Evolutionary conservation across 2,329 filamentous ascomycete genomes (phyloP).

Genomic region (Venturia nashicola): DNA sequence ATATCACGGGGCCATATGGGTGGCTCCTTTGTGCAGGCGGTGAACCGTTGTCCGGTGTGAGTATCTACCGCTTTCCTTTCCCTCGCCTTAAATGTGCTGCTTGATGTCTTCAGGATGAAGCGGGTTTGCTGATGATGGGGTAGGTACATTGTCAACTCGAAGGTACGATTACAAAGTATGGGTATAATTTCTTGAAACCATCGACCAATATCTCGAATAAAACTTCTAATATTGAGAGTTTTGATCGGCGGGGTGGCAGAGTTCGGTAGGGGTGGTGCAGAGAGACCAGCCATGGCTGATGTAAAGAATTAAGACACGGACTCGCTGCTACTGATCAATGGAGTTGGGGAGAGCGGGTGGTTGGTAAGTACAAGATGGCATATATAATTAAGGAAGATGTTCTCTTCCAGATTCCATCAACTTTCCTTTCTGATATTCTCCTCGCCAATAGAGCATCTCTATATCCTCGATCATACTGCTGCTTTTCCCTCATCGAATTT

Average conservation of each 20-base stretch:
- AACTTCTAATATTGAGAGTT: not conserved
- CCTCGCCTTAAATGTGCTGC: too few species aligned
- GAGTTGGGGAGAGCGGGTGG: too few species aligned
- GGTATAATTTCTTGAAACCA: not conserved
- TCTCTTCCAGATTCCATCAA: too few species aligned
- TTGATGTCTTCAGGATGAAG: not conserved
- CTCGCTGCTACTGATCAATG: too few species aligned
- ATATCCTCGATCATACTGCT: too few species aligned
- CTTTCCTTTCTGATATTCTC: too few species aligned
- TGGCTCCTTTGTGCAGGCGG: not conserved
- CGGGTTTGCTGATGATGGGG: not conserved
- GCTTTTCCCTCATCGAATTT: too few species aligned
- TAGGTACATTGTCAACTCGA: not conserved
- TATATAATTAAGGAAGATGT: too few species aligned
- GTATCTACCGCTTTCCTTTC: not conserved
- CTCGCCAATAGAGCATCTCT: too few species aligned
- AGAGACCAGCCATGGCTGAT: too few species aligned
- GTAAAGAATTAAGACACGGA: not conserved
- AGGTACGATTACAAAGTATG: not conserved
- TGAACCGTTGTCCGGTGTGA: not conserved
- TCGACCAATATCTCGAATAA: not conserved
- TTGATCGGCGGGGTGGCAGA: not conserved
- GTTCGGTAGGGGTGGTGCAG: too few species aligned
- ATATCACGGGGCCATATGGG: not conserved
- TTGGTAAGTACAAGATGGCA: too few species aligned